Evolutionary conservation across 2,329 filamentous ascomycete genomes (phyloP).

Genomic region (Dothiorella sarmentorum): DNA sequence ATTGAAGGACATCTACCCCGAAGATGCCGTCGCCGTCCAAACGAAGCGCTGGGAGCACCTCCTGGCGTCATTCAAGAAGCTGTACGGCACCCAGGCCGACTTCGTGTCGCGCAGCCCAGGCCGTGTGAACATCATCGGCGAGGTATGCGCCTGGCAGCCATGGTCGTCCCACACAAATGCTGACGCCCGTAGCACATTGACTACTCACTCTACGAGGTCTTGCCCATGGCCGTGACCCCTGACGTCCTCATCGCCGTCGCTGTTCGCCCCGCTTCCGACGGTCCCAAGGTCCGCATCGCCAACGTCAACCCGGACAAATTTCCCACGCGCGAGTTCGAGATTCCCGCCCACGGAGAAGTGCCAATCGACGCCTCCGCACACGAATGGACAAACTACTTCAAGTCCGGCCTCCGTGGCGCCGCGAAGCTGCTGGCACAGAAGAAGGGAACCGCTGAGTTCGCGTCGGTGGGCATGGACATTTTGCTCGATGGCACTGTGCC

Average conservation of each 20-base stretch:
- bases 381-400: constrained; percentile 99
- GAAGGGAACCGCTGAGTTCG: constrained; percentile 58
- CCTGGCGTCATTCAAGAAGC: constrained; percentile 64
- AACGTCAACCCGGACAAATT: constrained; percentile 79
- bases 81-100: constrained; percentile 67
- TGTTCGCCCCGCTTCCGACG: constrained; percentile 51
- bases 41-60: constrained; percentile 72
- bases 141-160: constrained; percentile 44
- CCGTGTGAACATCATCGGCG: constrained; percentile 95
- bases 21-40: constrained; percentile 65
- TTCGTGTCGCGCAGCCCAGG: constrained; percentile 90
- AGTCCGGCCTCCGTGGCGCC: constrained; percentile 80
- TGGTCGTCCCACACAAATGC: background rate
- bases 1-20: constrained; percentile 78
- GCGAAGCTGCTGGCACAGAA: constrained; percentile 68
- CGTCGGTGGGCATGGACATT: constrained; percentile 76
- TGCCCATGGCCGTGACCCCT: constrained; percentile 91
- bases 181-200: constrained; percentile 69
- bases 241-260: constrained; percentile 85
- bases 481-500: constrained; percentile 90
- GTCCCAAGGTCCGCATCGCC: constrained; percentile 68
- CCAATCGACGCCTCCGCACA: constrained; percentile 77
- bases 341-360: constrained; percentile 56
- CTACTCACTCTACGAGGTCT: constrained; percentile 92
- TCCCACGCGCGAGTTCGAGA: constrained; percentile 67